Conservation (phyloP, 2,329 filamentous ascomycete species). For the Aspergillus transmontanensis region DNA sequence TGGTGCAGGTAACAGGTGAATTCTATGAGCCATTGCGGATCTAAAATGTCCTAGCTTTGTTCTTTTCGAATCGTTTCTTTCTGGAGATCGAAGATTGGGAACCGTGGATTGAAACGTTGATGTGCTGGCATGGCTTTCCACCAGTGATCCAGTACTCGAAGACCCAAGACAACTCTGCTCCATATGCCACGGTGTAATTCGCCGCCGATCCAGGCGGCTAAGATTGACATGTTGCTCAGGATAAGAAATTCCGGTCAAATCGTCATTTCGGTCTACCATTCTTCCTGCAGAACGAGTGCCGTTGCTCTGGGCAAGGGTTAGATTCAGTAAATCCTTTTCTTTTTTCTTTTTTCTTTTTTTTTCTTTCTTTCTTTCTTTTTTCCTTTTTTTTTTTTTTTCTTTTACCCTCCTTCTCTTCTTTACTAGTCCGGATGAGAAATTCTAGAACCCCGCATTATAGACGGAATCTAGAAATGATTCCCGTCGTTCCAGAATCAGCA, state of each 20-base stretch:
- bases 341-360: not conserved
- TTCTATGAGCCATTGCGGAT: constrained; percentile 19
- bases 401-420: not conserved
- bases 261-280: constrained; percentile 19
- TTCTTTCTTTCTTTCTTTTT: constrained; percentile 1
- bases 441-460: constrained; percentile 30
- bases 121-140: constrained; percentile 86
- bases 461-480: not conserved
- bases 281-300: constrained; percentile 24
- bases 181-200: constrained; percentile 44
- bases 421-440: constrained; percentile 7
- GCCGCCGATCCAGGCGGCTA: constrained; percentile 39
- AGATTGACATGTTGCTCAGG: constrained; percentile 30
- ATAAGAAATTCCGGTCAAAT: constrained; percentile 15
- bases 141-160: constrained; percentile 72
- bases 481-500: not conserved
- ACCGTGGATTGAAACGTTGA: constrained; percentile 49
- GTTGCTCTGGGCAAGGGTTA: constrained; percentile 19
- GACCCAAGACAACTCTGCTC: constrained; percentile 54
- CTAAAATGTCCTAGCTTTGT: constrained; percentile 20
- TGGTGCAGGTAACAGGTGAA: constrained; percentile 13
- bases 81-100: constrained; percentile 18
- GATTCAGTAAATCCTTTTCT: constrained; percentile 3
- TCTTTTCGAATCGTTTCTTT: constrained; percentile 20
- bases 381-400: not conserved